Percentiles rank a stretch among this genome's conserved stretches.
phyloP scores from a whole-genome alignment of 352 stramenopile species.

The Phytopythium delawarense region DNA sequence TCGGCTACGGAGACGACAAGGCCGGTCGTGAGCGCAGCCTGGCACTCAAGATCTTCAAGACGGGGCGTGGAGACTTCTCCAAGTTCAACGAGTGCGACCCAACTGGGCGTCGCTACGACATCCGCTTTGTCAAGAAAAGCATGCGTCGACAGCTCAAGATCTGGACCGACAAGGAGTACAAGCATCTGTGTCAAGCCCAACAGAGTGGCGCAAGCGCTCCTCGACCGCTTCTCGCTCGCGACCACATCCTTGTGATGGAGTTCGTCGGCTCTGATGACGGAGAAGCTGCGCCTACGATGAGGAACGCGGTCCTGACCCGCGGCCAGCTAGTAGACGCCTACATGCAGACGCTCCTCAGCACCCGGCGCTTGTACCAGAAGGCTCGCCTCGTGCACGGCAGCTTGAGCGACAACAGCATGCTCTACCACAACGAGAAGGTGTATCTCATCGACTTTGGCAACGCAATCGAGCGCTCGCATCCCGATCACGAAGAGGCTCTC shows the following conservation, averaged over 20 bases:
- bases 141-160: conserved; percentile 57
- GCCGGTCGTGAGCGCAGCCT: conserved; percentile 18
- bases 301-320: conserved; percentile 40
- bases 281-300: conserved; percentile 28
- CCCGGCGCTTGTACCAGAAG: conserved; percentile 46
- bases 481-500: conserved; percentile 47
- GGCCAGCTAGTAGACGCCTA: conserved; percentile 38
- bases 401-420: conserved; percentile 54
- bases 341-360: conserved; percentile 29
- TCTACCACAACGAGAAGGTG: conserved; percentile 53
- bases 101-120: conserved; percentile 42
- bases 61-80: conserved; percentile 37
- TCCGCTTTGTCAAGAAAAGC: conserved; percentile 53
- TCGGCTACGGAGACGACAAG: conserved; percentile 18
- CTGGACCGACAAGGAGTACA: conserved; percentile 48
- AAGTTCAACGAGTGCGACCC: conserved; percentile 45
- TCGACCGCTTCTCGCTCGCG: conserved; percentile 31
- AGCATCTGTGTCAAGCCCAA: conserved; percentile 29
- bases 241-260: conserved; percentile 50
- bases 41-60: conserved; percentile 77
- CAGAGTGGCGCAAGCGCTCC: conserved; percentile 28
- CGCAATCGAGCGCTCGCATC: conserved; percentile 59
- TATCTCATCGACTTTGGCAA: conserved; percentile 83
- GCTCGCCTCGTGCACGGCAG: conserved; percentile 53
- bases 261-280: conserved; percentile 43